These are phyloP conservation scores for Petrea volubilis DNA, from an alignment of 257 asterid species.

Conservation along the genomic window DNA sequence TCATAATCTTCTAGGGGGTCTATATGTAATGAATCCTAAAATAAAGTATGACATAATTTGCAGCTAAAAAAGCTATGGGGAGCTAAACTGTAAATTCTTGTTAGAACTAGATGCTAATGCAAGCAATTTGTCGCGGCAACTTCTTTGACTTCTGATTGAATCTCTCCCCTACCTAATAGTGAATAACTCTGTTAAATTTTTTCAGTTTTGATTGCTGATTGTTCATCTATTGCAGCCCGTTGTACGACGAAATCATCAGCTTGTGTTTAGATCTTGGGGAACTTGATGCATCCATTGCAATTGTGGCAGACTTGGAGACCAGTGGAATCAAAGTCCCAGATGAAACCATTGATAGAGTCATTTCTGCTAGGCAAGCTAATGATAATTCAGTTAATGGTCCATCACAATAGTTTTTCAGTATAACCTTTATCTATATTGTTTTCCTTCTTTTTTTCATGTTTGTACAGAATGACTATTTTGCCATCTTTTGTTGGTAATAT, in stretches of 20 bases:
- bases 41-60: too few species aligned
- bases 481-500: neutral
- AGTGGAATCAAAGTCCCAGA: constrained; percentile 85
- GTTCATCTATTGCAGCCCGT: constrained; percentile 54
- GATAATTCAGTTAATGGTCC: constrained; percentile 42
- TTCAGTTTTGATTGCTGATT: constrained; percentile 14
- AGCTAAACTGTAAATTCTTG: neutral
- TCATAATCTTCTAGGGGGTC: too few species aligned
- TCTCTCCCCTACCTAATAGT: neutral
- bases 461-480: constrained; percentile 25
- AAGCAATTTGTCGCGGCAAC: neutral
- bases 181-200: neutral
- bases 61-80: neutral
- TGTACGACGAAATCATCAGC: constrained; percentile 77
- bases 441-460: neutral
- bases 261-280: constrained; percentile 90
- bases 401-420: constrained; percentile 25
- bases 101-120: neutral
- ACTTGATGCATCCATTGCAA: constrained; percentile 91
- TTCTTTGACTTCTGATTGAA: neutral
- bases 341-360: constrained; percentile 88
- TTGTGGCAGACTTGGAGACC: constrained; percentile 91
- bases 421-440: neutral
- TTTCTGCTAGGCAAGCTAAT: constrained; percentile 67
- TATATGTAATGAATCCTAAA: too few species aligned